These are phyloP conservation scores for Ophiognomonia clavigignenti-juglandacearum DNA, from an alignment of 2,329 filamentous ascomycete species.

Conservation along the genomic window DNA sequence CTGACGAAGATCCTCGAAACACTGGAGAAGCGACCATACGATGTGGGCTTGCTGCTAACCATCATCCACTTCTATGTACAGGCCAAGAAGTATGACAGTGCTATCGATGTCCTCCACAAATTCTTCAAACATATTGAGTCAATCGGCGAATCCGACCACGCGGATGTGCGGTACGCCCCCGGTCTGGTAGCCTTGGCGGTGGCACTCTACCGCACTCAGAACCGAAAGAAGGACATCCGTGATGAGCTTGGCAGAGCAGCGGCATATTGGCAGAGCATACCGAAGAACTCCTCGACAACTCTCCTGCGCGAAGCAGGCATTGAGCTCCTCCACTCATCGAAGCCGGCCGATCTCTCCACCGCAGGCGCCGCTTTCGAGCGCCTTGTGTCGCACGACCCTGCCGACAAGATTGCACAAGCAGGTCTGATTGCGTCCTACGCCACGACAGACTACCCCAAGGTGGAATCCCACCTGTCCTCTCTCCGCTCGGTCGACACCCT, in stretches of 20 bases:
- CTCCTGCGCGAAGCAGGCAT: conserved; percentile 79
- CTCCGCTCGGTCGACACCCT: conserved; percentile 61
- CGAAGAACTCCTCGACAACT: conserved; percentile 25
- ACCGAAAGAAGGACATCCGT: conserved; percentile 67
- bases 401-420: conserved; percentile 66
- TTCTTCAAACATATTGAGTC: conserved; percentile 70
- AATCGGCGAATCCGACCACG: conserved; percentile 48
- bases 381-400: conserved; percentile 60
- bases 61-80: conserved; percentile 77
- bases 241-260: conserved; percentile 74
- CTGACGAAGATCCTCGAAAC: conserved; percentile 66
- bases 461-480: conserved; percentile 48
- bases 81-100: conserved; percentile 65
- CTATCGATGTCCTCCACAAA: conserved; percentile 68
- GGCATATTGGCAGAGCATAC: conserved; percentile 63
- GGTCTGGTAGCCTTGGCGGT: conserved; percentile 78
- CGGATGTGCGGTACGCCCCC: conserved; percentile 74
- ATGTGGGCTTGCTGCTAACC: conserved; percentile 76
- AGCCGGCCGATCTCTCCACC: conserved; percentile 59
- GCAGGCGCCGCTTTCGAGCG: conserved; percentile 77
- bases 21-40: conserved; percentile 68
- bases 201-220: conserved; percentile 71
- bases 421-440: conserved; percentile 84
- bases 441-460: conserved; percentile 50
- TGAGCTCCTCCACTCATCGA: conserved; percentile 72